These are phyloP conservation scores for Fusarium albosuccineum DNA, from an alignment of 2,329 filamentous ascomycete genomes.

Conservation along the genomic window DNA sequence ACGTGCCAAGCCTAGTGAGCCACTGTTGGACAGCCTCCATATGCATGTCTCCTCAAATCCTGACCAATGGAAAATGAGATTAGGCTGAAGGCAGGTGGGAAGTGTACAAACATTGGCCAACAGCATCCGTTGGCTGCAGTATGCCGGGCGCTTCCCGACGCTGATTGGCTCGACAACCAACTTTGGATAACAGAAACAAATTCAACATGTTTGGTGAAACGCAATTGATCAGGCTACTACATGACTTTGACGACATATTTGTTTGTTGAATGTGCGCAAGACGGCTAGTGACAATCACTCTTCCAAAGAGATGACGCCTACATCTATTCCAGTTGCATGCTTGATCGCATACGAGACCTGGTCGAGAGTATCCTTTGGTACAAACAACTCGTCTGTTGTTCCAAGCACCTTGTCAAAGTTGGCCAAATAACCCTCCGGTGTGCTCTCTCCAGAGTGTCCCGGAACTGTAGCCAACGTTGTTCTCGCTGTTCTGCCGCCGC, in stretches of 20 bases:
- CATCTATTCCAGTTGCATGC: conserved; percentile 19
- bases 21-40: background rate
- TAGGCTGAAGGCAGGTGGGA: background rate
- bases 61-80: background rate
- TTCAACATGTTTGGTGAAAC: background rate
- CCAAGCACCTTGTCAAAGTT: conserved; percentile 35
- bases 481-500: conserved; percentile 31
- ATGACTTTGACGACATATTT: background rate
- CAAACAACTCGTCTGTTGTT: conserved; percentile 26
- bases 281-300: background rate
- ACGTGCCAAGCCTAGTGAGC: too few relatives aligned
- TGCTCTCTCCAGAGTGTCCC: conserved; percentile 22
- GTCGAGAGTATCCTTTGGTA: conserved; percentile 35
- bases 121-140: background rate
- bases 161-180: background rate
- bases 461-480: conserved; percentile 36
- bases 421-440: conserved; percentile 29
- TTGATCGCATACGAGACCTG: conserved; percentile 28
- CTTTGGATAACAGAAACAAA: background rate
- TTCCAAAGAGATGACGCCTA: conserved; percentile 2
- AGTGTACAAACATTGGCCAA: background rate
- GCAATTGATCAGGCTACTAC: background rate
- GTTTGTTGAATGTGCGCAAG: background rate
- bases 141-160: background rate
- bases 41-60: background rate